Evolutionary conservation across 2,329 filamentous ascomycete genomes (phyloP).

Genomic region (Trichoderma sp.): DNA sequence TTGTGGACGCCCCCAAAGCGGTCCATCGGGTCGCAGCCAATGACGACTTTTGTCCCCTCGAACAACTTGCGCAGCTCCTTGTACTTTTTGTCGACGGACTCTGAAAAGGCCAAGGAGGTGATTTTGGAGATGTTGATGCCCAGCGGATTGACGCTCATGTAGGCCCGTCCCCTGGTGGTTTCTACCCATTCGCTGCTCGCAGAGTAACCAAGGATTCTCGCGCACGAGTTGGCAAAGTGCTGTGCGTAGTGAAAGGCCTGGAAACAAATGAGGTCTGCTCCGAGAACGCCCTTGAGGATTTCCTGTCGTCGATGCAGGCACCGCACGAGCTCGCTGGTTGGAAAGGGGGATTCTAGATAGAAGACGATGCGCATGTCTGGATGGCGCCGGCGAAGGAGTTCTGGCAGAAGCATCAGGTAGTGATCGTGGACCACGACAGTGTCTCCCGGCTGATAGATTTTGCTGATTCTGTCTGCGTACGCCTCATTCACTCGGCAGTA

Average conservation of each 20-base stretch:
- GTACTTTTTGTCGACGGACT: slow-evolving; percentile 71
- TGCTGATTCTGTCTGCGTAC: slow-evolving; percentile 85
- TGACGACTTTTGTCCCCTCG: slow-evolving; percentile 85
- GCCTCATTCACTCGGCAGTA: slow-evolving; percentile 90
- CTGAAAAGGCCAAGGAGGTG: slow-evolving; percentile 72
- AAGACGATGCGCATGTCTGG: slow-evolving; percentile 92
- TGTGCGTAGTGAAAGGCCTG: slow-evolving; percentile 93
- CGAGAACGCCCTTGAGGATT: slow-evolving; percentile 82
- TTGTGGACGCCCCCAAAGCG: slow-evolving; percentile 89
- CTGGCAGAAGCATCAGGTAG: slow-evolving; percentile 85
- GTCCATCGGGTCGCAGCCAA: slow-evolving; percentile 89
- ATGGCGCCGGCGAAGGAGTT: slow-evolving; percentile 79
- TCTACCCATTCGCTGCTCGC: slow-evolving; percentile 82
- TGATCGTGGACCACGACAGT: slow-evolving; percentile 93
- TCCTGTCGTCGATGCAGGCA: slow-evolving; percentile 87
- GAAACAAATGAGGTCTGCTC: slow-evolving; percentile 89
- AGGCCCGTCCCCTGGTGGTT: slow-evolving; percentile 61
- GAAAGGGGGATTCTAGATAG: slow-evolving; percentile 91
- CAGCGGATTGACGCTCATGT: slow-evolving; percentile 6
- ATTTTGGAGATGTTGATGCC: slow-evolving; percentile 84
- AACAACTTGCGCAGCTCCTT: slow-evolving; percentile 74
- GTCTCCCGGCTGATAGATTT: slow-evolving; percentile 88
- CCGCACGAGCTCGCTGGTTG: slow-evolving; percentile 90
- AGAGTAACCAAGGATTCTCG: slow-evolving; percentile 81
- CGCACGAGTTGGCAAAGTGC: slow-evolving; percentile 92